Conservation (phyloP, 2,329 filamentous ascomycete genomes). For the Periconia macrospinosa region DNA sequence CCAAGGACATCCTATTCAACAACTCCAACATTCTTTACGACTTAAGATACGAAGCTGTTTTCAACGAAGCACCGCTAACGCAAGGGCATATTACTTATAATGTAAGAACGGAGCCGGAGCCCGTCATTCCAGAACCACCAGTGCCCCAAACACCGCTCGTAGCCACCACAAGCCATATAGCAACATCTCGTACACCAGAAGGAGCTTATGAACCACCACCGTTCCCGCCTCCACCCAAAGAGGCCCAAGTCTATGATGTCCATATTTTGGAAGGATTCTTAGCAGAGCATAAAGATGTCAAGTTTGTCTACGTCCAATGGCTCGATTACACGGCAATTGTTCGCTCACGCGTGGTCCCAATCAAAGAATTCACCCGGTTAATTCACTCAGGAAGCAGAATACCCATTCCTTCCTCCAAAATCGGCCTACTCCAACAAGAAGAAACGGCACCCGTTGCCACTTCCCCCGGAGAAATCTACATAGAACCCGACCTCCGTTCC, state of each 20-base stretch:
- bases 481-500: conserved; percentile 67
- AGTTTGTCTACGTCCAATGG: conserved; percentile 76
- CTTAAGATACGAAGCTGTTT: conserved; percentile 52
- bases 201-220: conserved; percentile 15
- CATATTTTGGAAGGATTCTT: conserved; percentile 53
- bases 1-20: conserved; percentile 70
- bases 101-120: conserved; percentile 2
- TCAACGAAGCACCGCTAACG: conserved; percentile 25
- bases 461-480: conserved; percentile 65
- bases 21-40: conserved; percentile 78
- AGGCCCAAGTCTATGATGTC: conserved; percentile 37
- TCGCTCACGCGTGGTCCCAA: conserved; percentile 68
- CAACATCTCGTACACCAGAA: background rate
- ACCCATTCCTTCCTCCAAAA: conserved; percentile 64
- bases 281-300: conserved; percentile 53
- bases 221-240: conserved; percentile 33
- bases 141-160: background rate
- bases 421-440: conserved; percentile 72
- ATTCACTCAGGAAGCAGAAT: conserved; percentile 46
- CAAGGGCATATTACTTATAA: conserved; percentile 26
- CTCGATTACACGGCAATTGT: conserved; percentile 74
- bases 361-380: conserved; percentile 48
- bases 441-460: conserved; percentile 55
- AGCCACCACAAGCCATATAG: background rate
- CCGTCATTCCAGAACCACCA: background rate